Percentiles rank a stretch among this genome's conserved stretches.
phyloP scores from a whole-genome alignment of 768 basidiomycete species.

The Pleurotus eryngii region DNA sequence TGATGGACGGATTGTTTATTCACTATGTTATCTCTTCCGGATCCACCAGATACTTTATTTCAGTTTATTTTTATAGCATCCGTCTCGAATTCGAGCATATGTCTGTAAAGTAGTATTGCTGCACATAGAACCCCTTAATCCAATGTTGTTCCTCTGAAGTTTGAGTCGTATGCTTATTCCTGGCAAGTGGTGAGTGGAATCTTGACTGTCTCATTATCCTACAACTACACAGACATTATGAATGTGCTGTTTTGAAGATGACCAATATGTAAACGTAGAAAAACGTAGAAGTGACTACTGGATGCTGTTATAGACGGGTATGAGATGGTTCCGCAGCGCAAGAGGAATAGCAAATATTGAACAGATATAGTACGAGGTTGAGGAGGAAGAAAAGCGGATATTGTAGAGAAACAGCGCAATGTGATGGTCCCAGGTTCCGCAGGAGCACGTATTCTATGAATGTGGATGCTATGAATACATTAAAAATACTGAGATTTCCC shows the following conservation, averaged over 20 bases:
- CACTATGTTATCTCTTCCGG: slow-evolving; percentile 1
- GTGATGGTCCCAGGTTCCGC: slow-evolving; percentile 5
- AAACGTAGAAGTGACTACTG: slow-evolving; percentile 6
- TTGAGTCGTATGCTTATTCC: neutral
- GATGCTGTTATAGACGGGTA: slow-evolving; percentile 10
- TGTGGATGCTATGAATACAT: slow-evolving; percentile 7
- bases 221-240: slow-evolving; percentile 7
- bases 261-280: slow-evolving; percentile 21
- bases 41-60: neutral
- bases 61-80: neutral
- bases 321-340: slow-evolving; percentile 14
- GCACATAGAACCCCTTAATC: no score
- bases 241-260: slow-evolving; percentile 6
- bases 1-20: slow-evolving; percentile 9
- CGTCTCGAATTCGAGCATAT: no score
- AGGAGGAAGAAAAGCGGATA: slow-evolving; percentile 4
- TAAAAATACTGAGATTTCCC: slow-evolving; percentile 1
- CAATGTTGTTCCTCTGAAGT: neutral
- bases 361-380: slow-evolving; percentile 13
- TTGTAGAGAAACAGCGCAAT: slow-evolving; percentile 8
- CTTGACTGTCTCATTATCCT: slow-evolving; percentile 13
- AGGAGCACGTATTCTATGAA: slow-evolving; percentile 8
- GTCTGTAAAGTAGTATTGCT: no score
- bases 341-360: slow-evolving; percentile 8
- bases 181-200: neutral